phyloP scores from a whole-genome alignment of 495 filamentous ascomycete species.

The Trypethelium eluteriae region DNA sequence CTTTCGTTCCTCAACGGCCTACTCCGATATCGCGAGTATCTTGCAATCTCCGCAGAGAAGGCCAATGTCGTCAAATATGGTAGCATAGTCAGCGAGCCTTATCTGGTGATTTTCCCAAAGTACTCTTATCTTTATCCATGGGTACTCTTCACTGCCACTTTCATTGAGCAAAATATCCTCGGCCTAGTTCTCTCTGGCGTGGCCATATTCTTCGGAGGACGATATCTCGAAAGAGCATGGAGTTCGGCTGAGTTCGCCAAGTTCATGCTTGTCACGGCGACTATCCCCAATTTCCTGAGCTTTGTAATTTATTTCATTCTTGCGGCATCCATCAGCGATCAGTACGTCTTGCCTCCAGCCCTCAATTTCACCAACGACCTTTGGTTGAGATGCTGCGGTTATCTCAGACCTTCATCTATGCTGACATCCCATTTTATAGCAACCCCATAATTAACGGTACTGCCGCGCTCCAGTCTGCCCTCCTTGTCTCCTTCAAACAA shows the following conservation, averaged over 20 bases:
- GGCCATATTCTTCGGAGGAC: constrained; percentile 86
- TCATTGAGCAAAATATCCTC: constrained; percentile 90
- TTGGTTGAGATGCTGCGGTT: constrained; percentile 40
- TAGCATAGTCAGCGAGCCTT: constrained; percentile 63
- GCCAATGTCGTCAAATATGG: constrained; percentile 15
- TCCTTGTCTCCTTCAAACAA: constrained; percentile 96
- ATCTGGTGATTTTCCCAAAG: constrained; percentile 78
- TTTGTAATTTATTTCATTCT: constrained; percentile 58
- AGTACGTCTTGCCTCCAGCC: not conserved
- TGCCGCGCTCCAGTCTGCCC: constrained; percentile 81
- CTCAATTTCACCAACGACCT: constrained; percentile 24
- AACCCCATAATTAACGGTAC: constrained; percentile 77
- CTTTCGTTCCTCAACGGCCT: constrained; percentile 77
- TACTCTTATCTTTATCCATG: constrained; percentile 81
- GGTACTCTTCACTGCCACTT: constrained; percentile 77
- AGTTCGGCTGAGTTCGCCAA: constrained; percentile 85
- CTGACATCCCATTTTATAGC: constrained; percentile 41
- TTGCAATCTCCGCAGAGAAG: constrained; percentile 17
- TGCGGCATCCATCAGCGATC: not conserved
- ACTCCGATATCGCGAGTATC: constrained; percentile 61
- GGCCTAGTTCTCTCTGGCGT: constrained; percentile 70
- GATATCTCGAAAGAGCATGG: constrained; percentile 95
- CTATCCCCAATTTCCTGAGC: constrained; percentile 71
- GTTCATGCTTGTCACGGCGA: constrained; percentile 68
- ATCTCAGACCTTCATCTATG: not conserved